Evolutionary conservation across 2,329 filamentous ascomycete species (phyloP), one percentile per base, ranked within the genome.

Genomic region (Fusarium coffeatum): DNA sequence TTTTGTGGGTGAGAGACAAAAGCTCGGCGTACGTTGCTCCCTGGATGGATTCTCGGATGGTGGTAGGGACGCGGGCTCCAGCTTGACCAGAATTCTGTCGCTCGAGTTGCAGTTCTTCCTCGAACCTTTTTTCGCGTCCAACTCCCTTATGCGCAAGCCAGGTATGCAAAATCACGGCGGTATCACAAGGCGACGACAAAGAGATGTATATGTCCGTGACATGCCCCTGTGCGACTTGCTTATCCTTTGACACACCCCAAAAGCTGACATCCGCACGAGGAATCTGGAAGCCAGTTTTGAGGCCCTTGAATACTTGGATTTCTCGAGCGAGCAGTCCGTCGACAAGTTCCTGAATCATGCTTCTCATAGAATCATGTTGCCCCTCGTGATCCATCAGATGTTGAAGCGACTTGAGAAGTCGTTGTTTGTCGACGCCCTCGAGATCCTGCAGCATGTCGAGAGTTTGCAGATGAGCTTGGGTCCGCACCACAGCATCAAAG

Each of bases 391-490:
- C 18, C 9, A 48, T 28, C 32, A 67, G 27, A 11, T 41, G 37
- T 27, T 43, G 42, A 10, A 71, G 46, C 6, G 66, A 54, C 13
- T 58, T 37, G 4, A 71, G 18, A 8, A 71, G 9, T 10, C 48
- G 32, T 32, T 71, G 51, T 41, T 71, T 59, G 5, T 70, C 68
- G 16, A 12, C 47, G 13, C 63, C 66, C 13, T 71, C 68, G 8
- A 71, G 56, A 10, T 25, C 16, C 6, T 71, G 68, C 16, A 71
- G 42, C 68, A 71, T 71, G 12, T 45, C 46, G 3, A 71, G 49
- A 5, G 45, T 27, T 11, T 42, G 64, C 0, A 71, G 66, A 22
- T 71, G 68, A 5, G 23, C 20, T 9, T 71, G 68, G 2, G 66
- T 68, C 15, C 66, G 63, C 8, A 65, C 42, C 6, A 71, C 49